Conservation (phyloP, 495 filamentous ascomycete species). For the Ramalina intermedia region DNA sequence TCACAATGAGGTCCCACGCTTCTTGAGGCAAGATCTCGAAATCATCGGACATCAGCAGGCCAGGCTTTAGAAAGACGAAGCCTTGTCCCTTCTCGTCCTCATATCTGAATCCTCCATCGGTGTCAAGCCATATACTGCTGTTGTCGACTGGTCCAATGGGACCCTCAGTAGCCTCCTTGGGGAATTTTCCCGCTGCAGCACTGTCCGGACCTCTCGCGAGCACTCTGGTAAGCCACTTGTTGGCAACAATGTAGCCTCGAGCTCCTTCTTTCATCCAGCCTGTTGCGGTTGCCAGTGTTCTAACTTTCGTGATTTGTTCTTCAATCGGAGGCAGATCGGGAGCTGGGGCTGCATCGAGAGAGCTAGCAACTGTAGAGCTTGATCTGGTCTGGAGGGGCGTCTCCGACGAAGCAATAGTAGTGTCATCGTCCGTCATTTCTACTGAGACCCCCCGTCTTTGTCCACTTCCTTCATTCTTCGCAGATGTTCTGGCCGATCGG, state of each 20-base stretch:
- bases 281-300: slow-evolving; percentile 30
- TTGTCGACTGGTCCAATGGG: slow-evolving; percentile 80
- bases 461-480: slow-evolving; percentile 5
- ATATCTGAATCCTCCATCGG: slow-evolving; percentile 32
- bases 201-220: slow-evolving; percentile 47
- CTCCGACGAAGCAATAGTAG: slow-evolving; percentile 1
- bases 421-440: slow-evolving; percentile 18
- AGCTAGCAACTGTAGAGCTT: slow-evolving; percentile 9
- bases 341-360: slow-evolving; percentile 4
- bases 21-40: slow-evolving; percentile 64
- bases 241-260: slow-evolving; percentile 65
- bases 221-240: slow-evolving; percentile 63
- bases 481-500: background rate
- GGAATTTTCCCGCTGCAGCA: slow-evolving; percentile 31
- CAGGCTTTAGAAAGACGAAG: slow-evolving; percentile 66
- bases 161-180: slow-evolving; percentile 47
- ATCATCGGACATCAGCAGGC: slow-evolving; percentile 46
- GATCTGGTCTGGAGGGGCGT: slow-evolving; percentile 6
- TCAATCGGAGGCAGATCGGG: slow-evolving; percentile 45
- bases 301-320: slow-evolving; percentile 61
- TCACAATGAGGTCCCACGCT: slow-evolving; percentile 67
- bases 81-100: slow-evolving; percentile 41
- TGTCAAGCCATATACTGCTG: slow-evolving; percentile 42
- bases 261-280: slow-evolving; percentile 47
- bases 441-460: slow-evolving; percentile 18